These are phyloP conservation scores for Diutina siamensis DNA, from an alignment of 1,139 yeast genomes.

Conservation along the genomic window DNA sequence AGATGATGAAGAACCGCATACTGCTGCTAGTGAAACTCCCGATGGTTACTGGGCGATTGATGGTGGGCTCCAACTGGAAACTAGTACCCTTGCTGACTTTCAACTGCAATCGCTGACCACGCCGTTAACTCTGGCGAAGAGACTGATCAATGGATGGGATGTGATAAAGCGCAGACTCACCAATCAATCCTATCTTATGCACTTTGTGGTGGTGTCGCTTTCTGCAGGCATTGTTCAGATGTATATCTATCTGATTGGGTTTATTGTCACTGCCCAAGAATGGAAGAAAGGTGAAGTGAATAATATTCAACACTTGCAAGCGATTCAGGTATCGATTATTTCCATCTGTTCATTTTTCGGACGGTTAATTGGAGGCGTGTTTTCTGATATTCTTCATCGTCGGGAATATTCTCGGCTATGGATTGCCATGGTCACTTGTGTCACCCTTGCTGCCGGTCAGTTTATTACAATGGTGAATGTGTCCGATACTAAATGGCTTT, in stretches of 20 bases:
- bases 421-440: slow-evolving; percentile 40
- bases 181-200: slow-evolving; percentile 21
- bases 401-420: slow-evolving; percentile 52
- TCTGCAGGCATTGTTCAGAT: slow-evolving; percentile 69
- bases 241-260: slow-evolving; percentile 68
- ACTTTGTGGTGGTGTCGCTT: slow-evolving; percentile 44
- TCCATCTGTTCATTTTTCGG: slow-evolving; percentile 62
- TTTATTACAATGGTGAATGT: slow-evolving; percentile 16
- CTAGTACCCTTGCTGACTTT: background rate
- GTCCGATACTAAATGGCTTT: background rate
- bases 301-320: slow-evolving; percentile 38
- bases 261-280: slow-evolving; percentile 46
- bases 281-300: slow-evolving; percentile 7
- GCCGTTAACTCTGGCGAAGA: slow-evolving; percentile 9
- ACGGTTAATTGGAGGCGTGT: slow-evolving; percentile 54
- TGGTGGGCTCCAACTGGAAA: background rate
- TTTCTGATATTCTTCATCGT: slow-evolving; percentile 46
- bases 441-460: slow-evolving; percentile 18
- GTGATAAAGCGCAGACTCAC: slow-evolving; percentile 15
- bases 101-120: background rate
- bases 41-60: background rate
- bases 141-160: background rate
- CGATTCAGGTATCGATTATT: slow-evolving; percentile 60
- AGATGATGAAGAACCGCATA: background rate
- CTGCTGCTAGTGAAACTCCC: background rate